Base-by-base conservation (phyloP, 805 yeast species). In the Suhomyces faveliae region DNA sequence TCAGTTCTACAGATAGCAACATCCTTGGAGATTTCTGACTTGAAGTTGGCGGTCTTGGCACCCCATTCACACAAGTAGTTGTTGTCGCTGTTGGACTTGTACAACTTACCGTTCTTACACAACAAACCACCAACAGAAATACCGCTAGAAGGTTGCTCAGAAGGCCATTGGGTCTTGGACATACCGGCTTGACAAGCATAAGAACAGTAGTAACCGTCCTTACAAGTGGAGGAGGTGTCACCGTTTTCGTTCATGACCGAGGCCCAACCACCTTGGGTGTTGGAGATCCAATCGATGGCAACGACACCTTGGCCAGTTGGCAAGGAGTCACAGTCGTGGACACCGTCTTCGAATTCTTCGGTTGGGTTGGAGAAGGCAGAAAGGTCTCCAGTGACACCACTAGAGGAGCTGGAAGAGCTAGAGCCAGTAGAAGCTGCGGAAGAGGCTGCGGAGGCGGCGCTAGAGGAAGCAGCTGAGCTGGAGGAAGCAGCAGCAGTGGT, bases 101-200 rank as follows among this genome's bases (percentile, higher is more conserved):
- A 82, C 58, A 85, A 74, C 64, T 71, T 75, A 48, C 89, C 89
- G 54, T 61, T 60, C 59, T 76, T 73, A 76, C 90, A 85, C 56
- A 66, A 66, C 58, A 85, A 73, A 51, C 90, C 90, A 69, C 90
- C 90, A 46, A 84, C 80, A 38, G 89, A 81, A 51, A 81, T 80
- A 66, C 89, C 90, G 61, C 70, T 78, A 35, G 79, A 49, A 35
- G 90, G 90, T 70, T 84, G 90, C 27, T 64, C 57, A 37, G 78
- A 63, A 35, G 89, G 89, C 89, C 89, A 84, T 70, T 84, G 90
- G 50, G 89, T 84, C 76, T 84, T 84, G 60, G 89, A 82, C 86
- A 81, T 81, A 75, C 90, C 90, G 35, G 89, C 77, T 63, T 83
- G 85, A 67, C 90, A 84, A 46, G 89, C 88, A 63, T 84, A 84